Conservation (phyloP, 441 rosid species). For the Croton setiger region DNA sequence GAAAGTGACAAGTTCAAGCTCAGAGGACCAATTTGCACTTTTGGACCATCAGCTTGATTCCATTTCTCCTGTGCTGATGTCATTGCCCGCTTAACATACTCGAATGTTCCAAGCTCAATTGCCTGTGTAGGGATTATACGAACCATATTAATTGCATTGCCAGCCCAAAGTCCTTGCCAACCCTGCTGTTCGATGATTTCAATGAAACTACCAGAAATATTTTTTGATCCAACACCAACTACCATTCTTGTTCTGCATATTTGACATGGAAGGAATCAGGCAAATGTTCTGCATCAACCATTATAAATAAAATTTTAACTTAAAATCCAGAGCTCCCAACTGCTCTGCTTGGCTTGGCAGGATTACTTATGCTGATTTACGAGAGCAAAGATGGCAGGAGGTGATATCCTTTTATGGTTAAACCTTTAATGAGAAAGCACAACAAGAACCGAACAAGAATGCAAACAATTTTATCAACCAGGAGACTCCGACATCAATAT, state of each 20-base stretch:
- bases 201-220: constrained; percentile 81
- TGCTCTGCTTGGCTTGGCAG: background rate
- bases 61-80: constrained; percentile 69
- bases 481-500: background rate
- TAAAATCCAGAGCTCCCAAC: background rate
- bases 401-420: background rate
- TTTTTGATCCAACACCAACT: constrained; percentile 92
- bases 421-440: background rate
- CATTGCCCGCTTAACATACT: constrained; percentile 78
- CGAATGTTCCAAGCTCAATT: constrained; percentile 89
- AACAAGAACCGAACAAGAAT: background rate
- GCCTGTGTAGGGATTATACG: constrained; percentile 97
- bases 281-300: background rate
- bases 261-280: constrained; percentile 21
- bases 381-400: background rate
- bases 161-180: constrained; percentile 98
- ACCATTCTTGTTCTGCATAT: constrained; percentile 87
- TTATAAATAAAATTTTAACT: background rate
- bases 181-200: constrained; percentile 89
- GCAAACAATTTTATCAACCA: background rate
- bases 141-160: constrained; percentile 87
- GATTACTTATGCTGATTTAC: background rate
- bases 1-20: constrained; percentile 59
- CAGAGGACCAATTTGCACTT: constrained; percentile 60
- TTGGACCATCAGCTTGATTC: constrained; percentile 47